Base-by-base conservation (phyloP, 1,284 basidiomycete genomes). In the Cutaneotrichosporon sp. region DNA sequence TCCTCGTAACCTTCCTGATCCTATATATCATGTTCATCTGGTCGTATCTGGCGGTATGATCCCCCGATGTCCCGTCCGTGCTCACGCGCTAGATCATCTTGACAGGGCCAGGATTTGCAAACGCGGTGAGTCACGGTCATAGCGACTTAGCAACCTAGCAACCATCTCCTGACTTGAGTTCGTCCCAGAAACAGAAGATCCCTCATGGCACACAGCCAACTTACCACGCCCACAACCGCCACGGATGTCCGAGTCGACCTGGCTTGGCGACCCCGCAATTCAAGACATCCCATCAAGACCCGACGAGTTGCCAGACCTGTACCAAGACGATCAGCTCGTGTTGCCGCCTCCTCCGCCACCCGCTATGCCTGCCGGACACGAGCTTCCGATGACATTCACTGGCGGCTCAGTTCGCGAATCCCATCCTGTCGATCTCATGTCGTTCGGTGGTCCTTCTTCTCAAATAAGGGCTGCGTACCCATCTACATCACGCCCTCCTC, bases 11-110 rank as follows among this genome's bases (percentile, higher is more conserved):
- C 2, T 90, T 87, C 70, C 81, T 82, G 46, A 66, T 89, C 2
- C 72, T 91, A 16, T 87, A 84, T 60, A 67, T 88, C n/a, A 87
- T 90, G 85, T 85, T 86, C 81, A 61, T 87, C 0, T 90, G 89
- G 89, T 82, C 86, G 4, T 92, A 91, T 76, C 65, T 83, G 21
- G 87, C 84, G 83, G 89, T 89, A 62, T 53, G 78, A 65, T 13
- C 5, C 9, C 10, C 30, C 4, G n/a, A 13, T 31, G 2, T 46
- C n/a, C 5, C 32, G 26, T 16, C 31, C 13, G 18, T 31, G 21
- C 32, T 60, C 2, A 59, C 13, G 5, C 14, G 13, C 56, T 51
- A 81, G 88, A 83, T 88, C 34, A 77, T 89, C 21, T 63, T 86
- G 2, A 89, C 86, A 2, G 77, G 87, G 7, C 89, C 90, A 22